These are phyloP conservation scores for Echria macrotheca DNA, from an alignment of 495 filamentous ascomycete genomes.

Conservation along the genomic window DNA sequence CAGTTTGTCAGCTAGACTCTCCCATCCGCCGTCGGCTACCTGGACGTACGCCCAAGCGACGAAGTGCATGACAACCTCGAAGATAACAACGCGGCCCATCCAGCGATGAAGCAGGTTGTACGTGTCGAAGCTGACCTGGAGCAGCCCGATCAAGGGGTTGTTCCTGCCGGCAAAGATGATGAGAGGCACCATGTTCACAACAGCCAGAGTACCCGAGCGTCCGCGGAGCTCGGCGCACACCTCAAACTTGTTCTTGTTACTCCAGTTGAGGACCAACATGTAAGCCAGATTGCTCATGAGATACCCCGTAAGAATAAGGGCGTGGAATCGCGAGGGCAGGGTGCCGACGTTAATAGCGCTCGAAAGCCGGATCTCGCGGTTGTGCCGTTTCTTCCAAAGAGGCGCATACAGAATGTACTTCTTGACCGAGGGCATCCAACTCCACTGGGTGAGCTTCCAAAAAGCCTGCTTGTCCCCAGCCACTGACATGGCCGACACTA, in stretches of 20 bases:
- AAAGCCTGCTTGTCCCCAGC: conserved; percentile 40
- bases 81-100: conserved; percentile 80
- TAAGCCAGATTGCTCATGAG: conserved; percentile 59
- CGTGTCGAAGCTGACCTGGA: conserved; percentile 90
- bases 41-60: conserved; percentile 67
- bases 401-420: conserved; percentile 79
- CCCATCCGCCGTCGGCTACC: conserved; percentile 61
- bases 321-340: conserved; percentile 78
- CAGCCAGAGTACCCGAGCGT: conserved; percentile 73
- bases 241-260: conserved; percentile 41
- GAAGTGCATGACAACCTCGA: conserved; percentile 73
- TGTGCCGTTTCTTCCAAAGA: conserved; percentile 74
- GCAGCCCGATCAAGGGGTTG: conserved; percentile 78
- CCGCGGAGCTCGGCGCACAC: conserved; percentile 64
- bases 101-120: conserved; percentile 94
- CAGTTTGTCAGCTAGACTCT: conserved; percentile 45
- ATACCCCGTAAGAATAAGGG: conserved; percentile 61
- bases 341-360: conserved; percentile 76
- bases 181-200: conserved; percentile 87
- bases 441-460: conserved; percentile 43
- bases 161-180: conserved; percentile 87
- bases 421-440: conserved; percentile 60
- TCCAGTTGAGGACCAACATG: conserved; percentile 59
- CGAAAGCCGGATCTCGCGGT: conserved; percentile 76
- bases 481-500: conserved; percentile 43